phyloP scores from a whole-genome alignment of 225 moss, liverwort and hornwort species.

The Straminergon stramineum region DNA sequence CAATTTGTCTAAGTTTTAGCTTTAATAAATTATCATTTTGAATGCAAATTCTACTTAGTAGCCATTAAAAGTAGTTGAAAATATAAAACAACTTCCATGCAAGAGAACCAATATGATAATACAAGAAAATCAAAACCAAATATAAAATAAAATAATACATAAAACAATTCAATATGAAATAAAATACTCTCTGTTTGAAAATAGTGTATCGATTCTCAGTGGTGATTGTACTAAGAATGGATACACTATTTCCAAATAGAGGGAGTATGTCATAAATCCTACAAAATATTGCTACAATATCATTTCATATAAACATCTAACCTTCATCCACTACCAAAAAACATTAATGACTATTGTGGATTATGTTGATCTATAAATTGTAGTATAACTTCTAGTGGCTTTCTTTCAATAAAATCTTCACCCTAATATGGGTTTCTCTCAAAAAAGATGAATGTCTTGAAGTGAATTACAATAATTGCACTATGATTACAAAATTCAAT shows the following conservation, averaged over 20 bases:
- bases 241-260: too few species aligned
- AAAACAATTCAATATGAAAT: too few species aligned
- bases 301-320: background rate
- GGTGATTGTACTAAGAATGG: too few species aligned
- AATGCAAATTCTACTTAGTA: background rate
- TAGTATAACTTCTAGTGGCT: too few species aligned
- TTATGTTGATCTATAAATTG: background rate
- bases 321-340: fast-evolving
- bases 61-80: background rate
- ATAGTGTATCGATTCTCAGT: too few species aligned
- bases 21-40: background rate
- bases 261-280: background rate
- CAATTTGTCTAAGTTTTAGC: background rate
- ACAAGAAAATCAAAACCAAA: too few species aligned
- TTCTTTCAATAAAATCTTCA: too few species aligned
- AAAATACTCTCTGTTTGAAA: too few species aligned
- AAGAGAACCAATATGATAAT: background rate
- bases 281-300: background rate
- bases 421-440: too few species aligned
- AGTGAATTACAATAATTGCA: background rate
- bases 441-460: background rate
- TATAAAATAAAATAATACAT: too few species aligned
- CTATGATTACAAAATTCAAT: background rate
- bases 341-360: background rate
- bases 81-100: background rate